These are phyloP conservation scores for Epichloe amarillans DNA, from an alignment of 2,329 filamentous ascomycete species.

Conservation along the genomic window DNA sequence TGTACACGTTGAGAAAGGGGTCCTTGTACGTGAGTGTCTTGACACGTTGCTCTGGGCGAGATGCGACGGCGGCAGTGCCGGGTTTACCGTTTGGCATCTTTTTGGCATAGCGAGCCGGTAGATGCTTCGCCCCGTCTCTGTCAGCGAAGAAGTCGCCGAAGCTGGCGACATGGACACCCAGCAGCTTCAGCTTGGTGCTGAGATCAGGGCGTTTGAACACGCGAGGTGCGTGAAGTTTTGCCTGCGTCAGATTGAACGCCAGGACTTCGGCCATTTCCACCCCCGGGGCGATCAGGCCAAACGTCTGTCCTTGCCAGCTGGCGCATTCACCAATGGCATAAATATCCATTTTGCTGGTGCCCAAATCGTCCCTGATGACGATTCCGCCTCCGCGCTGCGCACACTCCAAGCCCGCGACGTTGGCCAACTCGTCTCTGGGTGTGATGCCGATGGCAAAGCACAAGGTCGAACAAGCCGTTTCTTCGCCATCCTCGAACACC, in stretches of 20 bases:
- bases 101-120: conserved; percentile 46
- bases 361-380: conserved; percentile 52
- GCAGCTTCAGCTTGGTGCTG: conserved; percentile 80
- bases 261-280: conserved; percentile 89
- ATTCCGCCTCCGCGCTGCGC: conserved; percentile 65
- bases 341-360: conserved; percentile 57
- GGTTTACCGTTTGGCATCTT: conserved; percentile 9
- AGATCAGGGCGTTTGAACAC: conserved; percentile 72
- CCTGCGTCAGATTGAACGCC: conserved; percentile 80
- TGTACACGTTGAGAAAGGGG: conserved; percentile 78
- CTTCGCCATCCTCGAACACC: conserved; percentile 67
- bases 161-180: conserved; percentile 83
- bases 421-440: conserved; percentile 65
- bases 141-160: conserved; percentile 94
- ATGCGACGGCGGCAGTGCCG: neutral
- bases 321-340: conserved; percentile 89
- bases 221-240: conserved; percentile 54
- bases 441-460: conserved; percentile 86
- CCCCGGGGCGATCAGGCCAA: conserved; percentile 77
- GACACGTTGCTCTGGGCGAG: conserved; percentile 28
- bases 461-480: conserved; percentile 64
- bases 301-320: conserved; percentile 77
- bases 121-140: conserved; percentile 61
- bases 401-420: conserved; percentile 55
- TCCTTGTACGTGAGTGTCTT: conserved; percentile 83